Evolutionary conservation across 441 rosid species (phyloP).

Genomic region (Pelargonium cotyledonis): DNA sequence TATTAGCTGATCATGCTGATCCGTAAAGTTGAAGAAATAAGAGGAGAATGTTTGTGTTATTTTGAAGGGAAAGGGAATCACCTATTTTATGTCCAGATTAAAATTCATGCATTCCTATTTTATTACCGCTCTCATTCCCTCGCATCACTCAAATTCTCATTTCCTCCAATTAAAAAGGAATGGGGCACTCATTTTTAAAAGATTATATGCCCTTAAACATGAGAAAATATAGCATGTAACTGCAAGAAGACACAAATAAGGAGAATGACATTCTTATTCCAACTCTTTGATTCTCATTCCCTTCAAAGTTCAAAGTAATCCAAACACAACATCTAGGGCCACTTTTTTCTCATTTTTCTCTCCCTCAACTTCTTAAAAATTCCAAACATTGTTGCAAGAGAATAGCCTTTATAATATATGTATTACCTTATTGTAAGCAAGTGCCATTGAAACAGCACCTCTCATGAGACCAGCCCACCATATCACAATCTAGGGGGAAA

Average conservation of each 20-base stretch:
- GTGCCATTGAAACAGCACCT: constrained; percentile 97
- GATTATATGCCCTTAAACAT: too few relatives aligned
- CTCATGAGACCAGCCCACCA: constrained; percentile 99
- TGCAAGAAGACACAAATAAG: constrained; percentile 24
- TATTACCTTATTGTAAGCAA: constrained; percentile 83
- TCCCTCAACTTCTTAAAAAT: neutral
- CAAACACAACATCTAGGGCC: neutral
- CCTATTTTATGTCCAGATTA: too few relatives aligned
- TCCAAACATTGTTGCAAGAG: neutral
- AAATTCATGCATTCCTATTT: too few relatives aligned
- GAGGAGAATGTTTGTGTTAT: too few relatives aligned
- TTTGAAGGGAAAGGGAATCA: too few relatives aligned
- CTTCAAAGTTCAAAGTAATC: neutral
- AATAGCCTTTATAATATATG: neutral
- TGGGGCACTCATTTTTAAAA: too few relatives aligned
- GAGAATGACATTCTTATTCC: neutral
- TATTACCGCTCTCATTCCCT: too few relatives aligned
- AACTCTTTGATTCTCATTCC: neutral
- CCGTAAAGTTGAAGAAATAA: too few relatives aligned
- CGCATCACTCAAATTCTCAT: too few relatives aligned
- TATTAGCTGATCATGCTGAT: too few relatives aligned
- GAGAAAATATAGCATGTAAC: constrained; percentile 28
- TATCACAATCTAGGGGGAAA: constrained; percentile 51
- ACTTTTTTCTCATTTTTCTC: neutral
- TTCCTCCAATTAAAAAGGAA: too few relatives aligned